Evolutionary conservation across 2,329 filamentous ascomycete genomes (phyloP).

Genomic region (Botrytis medusae): DNA sequence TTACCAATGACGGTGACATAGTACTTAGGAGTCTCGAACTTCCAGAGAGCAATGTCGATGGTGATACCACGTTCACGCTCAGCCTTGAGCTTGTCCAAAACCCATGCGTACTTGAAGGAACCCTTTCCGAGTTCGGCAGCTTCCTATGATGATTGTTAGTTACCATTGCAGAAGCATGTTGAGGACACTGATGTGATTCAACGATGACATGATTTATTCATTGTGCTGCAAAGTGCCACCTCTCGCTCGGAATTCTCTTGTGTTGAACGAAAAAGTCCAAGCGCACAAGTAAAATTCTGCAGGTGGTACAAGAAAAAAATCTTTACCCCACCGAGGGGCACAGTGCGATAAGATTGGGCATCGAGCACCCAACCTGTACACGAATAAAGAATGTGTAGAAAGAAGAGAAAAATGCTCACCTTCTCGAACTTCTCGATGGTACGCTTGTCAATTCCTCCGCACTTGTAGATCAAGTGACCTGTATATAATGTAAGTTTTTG

Average conservation of each 20-base stretch:
- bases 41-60: constrained; percentile 99
- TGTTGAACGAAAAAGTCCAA: background rate
- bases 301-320: background rate
- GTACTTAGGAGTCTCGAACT: constrained; percentile 99
- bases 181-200: constrained; percentile 17
- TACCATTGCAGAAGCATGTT: background rate
- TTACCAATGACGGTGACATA: constrained; percentile 95
- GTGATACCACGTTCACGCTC: constrained; percentile 99
- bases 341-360: background rate
- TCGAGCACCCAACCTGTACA: background rate
- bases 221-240: too few species aligned
- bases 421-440: constrained; percentile 99
- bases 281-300: background rate
- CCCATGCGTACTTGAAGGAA: constrained; percentile 99
- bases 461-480: constrained; percentile 99
- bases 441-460: constrained; percentile 99
- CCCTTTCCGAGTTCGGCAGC: constrained; percentile 99
- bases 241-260: constrained; percentile 17
- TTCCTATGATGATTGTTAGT: constrained; percentile 62
- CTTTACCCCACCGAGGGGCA: constrained; percentile 18
- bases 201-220: background rate
- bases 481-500: constrained; percentile 43
- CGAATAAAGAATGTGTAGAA: constrained; percentile 34
- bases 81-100: constrained; percentile 99
- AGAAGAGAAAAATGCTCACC: constrained; percentile 55